Evolutionary conservation across 176 grass and related monocot species (phyloP).

Genomic region (Rhipidocladum racemiflorum): DNA sequence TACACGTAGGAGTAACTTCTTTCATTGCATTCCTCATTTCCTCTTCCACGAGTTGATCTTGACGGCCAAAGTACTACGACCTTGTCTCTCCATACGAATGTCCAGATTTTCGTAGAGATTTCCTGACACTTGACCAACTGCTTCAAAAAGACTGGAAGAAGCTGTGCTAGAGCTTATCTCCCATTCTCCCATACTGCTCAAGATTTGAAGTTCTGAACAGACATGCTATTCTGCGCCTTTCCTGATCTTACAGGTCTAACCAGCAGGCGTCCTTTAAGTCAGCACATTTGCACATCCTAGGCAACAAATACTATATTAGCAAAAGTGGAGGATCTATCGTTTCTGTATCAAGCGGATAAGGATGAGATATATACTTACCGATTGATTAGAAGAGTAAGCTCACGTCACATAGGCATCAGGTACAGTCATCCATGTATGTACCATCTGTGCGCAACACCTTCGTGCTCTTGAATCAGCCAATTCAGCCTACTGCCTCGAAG

Average conservation of each 20-base stretch:
- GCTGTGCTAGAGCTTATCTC: background rate
- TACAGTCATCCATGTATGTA: background rate
- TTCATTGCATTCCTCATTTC: background rate
- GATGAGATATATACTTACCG: conserved; percentile 10
- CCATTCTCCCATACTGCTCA: background rate
- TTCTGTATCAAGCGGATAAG: background rate
- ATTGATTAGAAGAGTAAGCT: background rate
- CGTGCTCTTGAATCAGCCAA: background rate
- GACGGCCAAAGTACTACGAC: background rate
- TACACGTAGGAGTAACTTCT: background rate
- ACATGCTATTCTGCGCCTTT: background rate
- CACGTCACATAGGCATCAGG: background rate
- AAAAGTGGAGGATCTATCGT: background rate
- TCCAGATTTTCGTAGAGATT: background rate
- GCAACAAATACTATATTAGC: background rate
- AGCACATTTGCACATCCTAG: conserved; percentile 20
- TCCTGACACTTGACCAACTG: background rate
- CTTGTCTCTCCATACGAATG: background rate
- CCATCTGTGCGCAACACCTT: background rate
- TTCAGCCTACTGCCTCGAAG: background rate
- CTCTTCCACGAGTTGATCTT: background rate
- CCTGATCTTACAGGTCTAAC: background rate
- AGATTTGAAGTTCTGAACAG: background rate
- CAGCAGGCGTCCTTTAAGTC: background rate
- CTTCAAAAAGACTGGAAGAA: background rate